Base-by-base conservation (phyloP, 2,329 filamentous ascomycete species). In the Cladosporium sp. region DNA sequence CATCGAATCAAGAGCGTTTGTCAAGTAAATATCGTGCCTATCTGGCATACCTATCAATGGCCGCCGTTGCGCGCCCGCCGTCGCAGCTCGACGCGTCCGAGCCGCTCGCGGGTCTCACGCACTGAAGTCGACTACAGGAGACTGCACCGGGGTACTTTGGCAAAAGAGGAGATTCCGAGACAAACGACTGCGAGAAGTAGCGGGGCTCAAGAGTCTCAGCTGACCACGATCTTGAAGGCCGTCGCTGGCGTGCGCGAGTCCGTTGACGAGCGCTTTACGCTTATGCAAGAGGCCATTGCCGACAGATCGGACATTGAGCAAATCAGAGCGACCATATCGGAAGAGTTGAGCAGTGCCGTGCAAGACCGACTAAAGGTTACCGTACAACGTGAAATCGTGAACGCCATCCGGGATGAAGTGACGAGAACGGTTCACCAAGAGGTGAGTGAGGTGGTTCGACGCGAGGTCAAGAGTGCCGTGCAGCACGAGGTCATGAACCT, bases 131-230 rank as follows among this genome's bases (percentile, higher is more conserved):
- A 61, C 26, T 61, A 61, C 14, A 7, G 26, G 4, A 61, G 8
- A 61, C 25, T 61, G 25, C 58, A 61, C 30, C 58, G 58, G 34
- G 58, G 58, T 3, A 48, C n/a, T 18, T 7, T 49, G 36, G 43
- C 58, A 51, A 61, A 16, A 43, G 58, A 61, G 39, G 51, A 3
- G 11, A 8, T 23, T n/a, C 11, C 14, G 23, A 21, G 30, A 7
- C 13, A 26, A 28, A 11, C 6, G 23, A 14, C 39, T 2, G 18
- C 13, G 0, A 51, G 51, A 32, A 23, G n/a, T 26, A 61, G 39
- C 16, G 26, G 21, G 2, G 36, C 1, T 13, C 36, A 43, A 21
- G 36, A 43, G 5, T 43, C 36, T 10, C 36, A 18, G 18, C 6
- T 43, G 18, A 7, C 8, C 2, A n/a, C 18, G 2, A 43, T 43